These are phyloP conservation scores for Xerocomus amazonicus DNA, from an alignment of 1,284 basidiomycete genomes.

Conservation along the genomic window DNA sequence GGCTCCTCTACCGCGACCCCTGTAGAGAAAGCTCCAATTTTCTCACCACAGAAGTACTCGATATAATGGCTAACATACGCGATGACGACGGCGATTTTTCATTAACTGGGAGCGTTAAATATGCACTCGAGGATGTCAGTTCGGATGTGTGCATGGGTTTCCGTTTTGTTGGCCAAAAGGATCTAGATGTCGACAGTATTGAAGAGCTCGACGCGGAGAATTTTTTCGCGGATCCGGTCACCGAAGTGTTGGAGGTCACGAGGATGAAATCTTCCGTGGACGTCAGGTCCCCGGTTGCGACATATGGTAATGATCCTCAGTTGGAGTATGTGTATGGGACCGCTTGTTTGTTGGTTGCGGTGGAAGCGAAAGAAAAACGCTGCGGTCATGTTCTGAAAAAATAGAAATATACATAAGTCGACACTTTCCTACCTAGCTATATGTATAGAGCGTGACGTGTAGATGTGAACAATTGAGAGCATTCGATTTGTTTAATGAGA, in stretches of 20 bases:
- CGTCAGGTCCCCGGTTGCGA: background rate
- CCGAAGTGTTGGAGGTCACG: constrained; percentile 11
- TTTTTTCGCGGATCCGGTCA: constrained; percentile 5
- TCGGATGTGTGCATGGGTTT: background rate
- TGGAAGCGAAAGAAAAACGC: too few species aligned
- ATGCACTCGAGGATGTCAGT: constrained; percentile 17
- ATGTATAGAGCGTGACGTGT: too few species aligned
- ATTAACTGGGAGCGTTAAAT: background rate
- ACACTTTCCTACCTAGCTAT: too few species aligned
- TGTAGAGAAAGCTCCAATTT: background rate
- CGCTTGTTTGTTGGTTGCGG: too few species aligned
- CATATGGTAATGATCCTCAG: constrained; percentile 1
- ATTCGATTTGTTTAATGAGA: too few species aligned
- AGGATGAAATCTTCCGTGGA: constrained; percentile 8
- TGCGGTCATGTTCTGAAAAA: too few species aligned
- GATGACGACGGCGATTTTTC: background rate
- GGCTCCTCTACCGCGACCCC: background rate
- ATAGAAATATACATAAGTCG: too few species aligned
- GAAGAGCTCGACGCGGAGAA: background rate
- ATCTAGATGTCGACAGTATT: background rate
- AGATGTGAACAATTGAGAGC: too few species aligned
- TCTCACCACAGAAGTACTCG: constrained; percentile 18
- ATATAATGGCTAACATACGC: background rate
- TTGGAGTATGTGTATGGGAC: constrained; percentile 9
- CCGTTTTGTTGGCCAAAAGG: background rate